Evolutionary conservation across 345 rosid species (phyloP).

Genomic region (Noccaea caerulescens): DNA sequence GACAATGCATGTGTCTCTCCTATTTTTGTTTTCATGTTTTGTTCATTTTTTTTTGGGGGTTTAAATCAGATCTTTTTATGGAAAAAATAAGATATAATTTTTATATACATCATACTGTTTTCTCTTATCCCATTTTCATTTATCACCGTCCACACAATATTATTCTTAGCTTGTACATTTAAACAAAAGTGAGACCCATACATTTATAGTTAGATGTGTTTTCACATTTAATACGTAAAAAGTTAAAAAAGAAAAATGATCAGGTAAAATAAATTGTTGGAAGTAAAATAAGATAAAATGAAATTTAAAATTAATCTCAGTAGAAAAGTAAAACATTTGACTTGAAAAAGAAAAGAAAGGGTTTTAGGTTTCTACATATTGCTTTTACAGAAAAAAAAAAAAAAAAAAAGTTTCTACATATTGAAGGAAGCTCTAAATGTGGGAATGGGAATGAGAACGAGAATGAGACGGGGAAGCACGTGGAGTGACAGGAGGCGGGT

Average conservation of each 20-base stretch:
- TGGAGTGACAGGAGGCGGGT: constrained; percentile 42
- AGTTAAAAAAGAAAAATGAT: background rate
- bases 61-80: no score
- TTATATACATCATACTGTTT: constrained; percentile 6
- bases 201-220: background rate
- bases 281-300: background rate
- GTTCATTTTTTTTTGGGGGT: background rate
- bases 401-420: background rate
- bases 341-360: background rate
- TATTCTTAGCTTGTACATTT: no score
- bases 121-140: constrained; percentile 1
- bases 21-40: constrained; percentile 15
- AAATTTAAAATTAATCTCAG: background rate
- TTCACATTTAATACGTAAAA: background rate
- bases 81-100: background rate
- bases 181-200: background rate
- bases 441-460: background rate
- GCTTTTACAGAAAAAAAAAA: no score
- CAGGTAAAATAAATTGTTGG: no score
- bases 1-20: constrained; percentile 39
- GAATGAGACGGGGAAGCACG: constrained; percentile 33
- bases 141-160: background rate
- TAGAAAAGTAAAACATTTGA: background rate
- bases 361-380: background rate
- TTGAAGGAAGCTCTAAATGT: constrained; percentile 30